These are phyloP conservation scores for Arachis hypogaea DNA, from an alignment of 306 rosid genomes.

Conservation along the genomic window DNA sequence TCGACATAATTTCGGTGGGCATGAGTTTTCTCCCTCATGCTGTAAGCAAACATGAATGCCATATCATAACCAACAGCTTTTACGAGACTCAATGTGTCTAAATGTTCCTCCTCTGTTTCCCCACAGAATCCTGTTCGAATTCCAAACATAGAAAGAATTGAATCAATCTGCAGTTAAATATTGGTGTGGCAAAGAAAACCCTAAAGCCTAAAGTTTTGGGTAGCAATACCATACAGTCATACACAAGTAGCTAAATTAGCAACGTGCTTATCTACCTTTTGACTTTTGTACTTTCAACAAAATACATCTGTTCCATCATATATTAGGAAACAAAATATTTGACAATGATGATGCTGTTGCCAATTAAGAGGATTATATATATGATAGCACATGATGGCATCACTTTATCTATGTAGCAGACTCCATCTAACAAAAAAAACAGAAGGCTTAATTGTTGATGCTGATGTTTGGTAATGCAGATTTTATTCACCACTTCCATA, in stretches of 20 bases:
- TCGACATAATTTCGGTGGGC: constrained; percentile 88
- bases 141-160: constrained; percentile 26
- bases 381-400: not conserved
- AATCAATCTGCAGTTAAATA: constrained; percentile 13
- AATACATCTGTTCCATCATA: constrained; percentile 23
- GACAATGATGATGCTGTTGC: constrained; percentile 4
- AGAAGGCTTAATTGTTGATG: not conserved
- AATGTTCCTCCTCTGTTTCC: constrained; percentile 91
- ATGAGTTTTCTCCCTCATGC: constrained; percentile 99
- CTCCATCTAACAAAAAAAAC: not conserved
- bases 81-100: constrained; percentile 70
- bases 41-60: constrained; percentile 98
- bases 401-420: not conserved
- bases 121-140: constrained; percentile 84
- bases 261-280: constrained; percentile 16
- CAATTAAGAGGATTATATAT: not conserved
- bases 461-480: not conserved
- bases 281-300: constrained; percentile 16
- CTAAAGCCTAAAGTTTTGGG: constrained; percentile 25
- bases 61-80: constrained; percentile 83
- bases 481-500: constrained; percentile 1
- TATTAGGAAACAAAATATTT: not conserved
- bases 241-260: constrained; percentile 13
- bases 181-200: constrained; percentile 4
- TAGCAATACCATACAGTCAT: not conserved